Conservation (phyloP, 1,139 yeast genomes). For the Yamadazyma triangularis region DNA sequence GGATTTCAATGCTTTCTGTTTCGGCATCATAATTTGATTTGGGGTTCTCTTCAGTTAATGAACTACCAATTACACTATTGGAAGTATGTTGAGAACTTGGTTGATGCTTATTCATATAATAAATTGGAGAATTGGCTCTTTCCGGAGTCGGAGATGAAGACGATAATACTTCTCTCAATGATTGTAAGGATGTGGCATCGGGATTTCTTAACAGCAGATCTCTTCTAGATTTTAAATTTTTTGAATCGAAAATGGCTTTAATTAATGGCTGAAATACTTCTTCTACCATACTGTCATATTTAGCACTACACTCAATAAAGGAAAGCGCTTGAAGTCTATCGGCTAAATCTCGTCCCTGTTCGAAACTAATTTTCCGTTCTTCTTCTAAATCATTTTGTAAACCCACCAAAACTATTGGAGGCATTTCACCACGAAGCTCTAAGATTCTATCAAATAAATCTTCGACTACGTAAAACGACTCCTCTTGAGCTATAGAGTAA, state of each 20-base stretch:
- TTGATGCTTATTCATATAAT: background rate
- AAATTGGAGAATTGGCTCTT: background rate
- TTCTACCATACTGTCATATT: constrained; percentile 16
- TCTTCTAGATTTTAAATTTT: constrained; percentile 3
- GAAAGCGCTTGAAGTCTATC: constrained; percentile 21
- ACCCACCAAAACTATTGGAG: constrained; percentile 30
- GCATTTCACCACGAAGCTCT: constrained; percentile 17
- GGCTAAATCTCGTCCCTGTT: constrained; percentile 28
- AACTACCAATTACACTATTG: background rate
- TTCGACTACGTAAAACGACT: constrained; percentile 25
- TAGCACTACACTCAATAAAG: constrained; percentile 29
- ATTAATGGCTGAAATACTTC: constrained; percentile 28
- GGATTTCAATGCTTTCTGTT: constrained; percentile 5
- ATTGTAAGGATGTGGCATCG: constrained; percentile 7
- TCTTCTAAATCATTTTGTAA: constrained; percentile 26
- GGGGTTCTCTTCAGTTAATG: background rate
- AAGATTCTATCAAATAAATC: constrained; percentile 21
- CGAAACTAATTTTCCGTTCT: constrained; percentile 22
- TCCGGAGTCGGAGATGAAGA: constrained; percentile 2
- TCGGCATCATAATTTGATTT: background rate
- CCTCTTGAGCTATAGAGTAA: constrained; percentile 24
- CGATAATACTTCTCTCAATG: constrained; percentile 7
- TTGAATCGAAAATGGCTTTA: constrained; percentile 6
- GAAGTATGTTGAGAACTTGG: background rate
- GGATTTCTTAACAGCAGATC: background rate